A percentile compares a stretch with the other conserved stretches of the same genome.
These are phyloP conservation scores for Penicillium desertorum DNA, from an alignment of 495 filamentous ascomycete genomes.

Conservation along the genomic window DNA sequence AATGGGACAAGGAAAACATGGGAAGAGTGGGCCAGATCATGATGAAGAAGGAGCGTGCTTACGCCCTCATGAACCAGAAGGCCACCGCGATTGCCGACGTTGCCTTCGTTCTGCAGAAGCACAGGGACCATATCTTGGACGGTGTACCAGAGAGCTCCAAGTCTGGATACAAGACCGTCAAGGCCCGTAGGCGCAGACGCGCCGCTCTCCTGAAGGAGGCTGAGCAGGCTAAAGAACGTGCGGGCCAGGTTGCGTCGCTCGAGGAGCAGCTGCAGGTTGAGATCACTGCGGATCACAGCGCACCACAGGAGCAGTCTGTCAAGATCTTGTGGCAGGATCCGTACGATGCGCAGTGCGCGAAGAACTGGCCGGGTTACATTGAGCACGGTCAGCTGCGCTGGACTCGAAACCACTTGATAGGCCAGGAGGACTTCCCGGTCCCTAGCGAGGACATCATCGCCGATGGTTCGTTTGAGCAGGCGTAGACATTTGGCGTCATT, in stretches of 20 bases:
- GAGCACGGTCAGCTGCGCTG: slow-evolving; percentile 54
- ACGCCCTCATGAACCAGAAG: slow-evolving; percentile 78
- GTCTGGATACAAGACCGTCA: slow-evolving; percentile 36
- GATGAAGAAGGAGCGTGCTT: slow-evolving; percentile 57
- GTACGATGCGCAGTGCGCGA: slow-evolving; percentile 63
- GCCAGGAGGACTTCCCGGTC: slow-evolving; percentile 27
- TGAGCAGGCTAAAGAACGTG: slow-evolving; percentile 35
- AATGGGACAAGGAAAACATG: slow-evolving; percentile 47
- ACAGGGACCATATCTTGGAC: slow-evolving; percentile 39
- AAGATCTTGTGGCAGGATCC: slow-evolving; percentile 70
- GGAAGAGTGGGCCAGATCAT: slow-evolving; percentile 45
- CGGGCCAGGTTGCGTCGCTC: slow-evolving; percentile 32
- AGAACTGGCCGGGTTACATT: slow-evolving; percentile 67
- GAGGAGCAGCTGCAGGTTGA: slow-evolving; percentile 34
- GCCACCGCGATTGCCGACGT: slow-evolving; percentile 87
- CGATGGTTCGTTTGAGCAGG: slow-evolving; percentile 45
- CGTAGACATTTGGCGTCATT: slow-evolving; percentile 19
- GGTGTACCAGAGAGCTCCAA: slow-evolving; percentile 29
- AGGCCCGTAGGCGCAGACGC: slow-evolving; percentile 31
- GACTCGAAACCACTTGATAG: slow-evolving; percentile 39
- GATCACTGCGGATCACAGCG: slow-evolving; percentile 32
- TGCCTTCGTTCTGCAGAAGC: slow-evolving; percentile 68
- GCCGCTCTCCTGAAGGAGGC: slow-evolving; percentile 41
- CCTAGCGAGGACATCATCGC: slow-evolving; percentile 39
- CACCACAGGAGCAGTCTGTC: slow-evolving; percentile 31